Percentiles rank a stretch among this genome's conserved stretches.
Evolutionary conservation across 2,329 filamentous ascomycete genomes (phyloP).

Genomic region (Rhinocladiella mackenziei): DNA sequence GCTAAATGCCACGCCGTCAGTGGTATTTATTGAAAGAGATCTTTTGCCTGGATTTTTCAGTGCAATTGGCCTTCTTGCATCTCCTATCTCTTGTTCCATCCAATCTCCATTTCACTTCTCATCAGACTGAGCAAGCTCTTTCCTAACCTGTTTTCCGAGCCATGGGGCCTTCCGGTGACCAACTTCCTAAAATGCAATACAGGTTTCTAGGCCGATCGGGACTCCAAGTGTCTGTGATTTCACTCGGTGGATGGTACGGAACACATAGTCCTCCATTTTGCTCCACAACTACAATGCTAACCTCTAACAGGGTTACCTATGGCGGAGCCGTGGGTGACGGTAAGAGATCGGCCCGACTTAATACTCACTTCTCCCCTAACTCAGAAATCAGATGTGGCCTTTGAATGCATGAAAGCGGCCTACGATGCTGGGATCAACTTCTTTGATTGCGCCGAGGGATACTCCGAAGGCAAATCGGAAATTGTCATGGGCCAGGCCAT

Average conservation of each 20-base stretch:
- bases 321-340: constrained; percentile 68
- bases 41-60: no score
- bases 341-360: constrained; percentile 32
- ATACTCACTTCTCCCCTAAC: not conserved
- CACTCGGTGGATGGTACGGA: constrained; percentile 51
- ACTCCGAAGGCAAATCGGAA: constrained; percentile 52
- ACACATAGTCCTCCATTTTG: not conserved
- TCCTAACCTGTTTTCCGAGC: not conserved
- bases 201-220: constrained; percentile 67
- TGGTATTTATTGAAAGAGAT: no score
- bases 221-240: constrained; percentile 69
- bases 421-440: constrained; percentile 57
- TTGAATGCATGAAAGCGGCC: constrained; percentile 49
- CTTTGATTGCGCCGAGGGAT: constrained; percentile 53
- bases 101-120: no score
- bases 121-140: no score
- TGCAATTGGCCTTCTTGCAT: no score
- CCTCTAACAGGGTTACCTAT: constrained; percentile 58
- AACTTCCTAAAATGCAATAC: constrained; percentile 60
- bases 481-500: constrained; percentile 51
- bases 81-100: no score
- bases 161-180: no score
- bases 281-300: not conserved
- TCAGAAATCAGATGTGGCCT: constrained; percentile 31
- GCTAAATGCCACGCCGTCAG: no score